phyloP scores from a whole-genome alignment of 2,329 filamentous ascomycete genomes.

The Talaromyces verruculosus region DNA sequence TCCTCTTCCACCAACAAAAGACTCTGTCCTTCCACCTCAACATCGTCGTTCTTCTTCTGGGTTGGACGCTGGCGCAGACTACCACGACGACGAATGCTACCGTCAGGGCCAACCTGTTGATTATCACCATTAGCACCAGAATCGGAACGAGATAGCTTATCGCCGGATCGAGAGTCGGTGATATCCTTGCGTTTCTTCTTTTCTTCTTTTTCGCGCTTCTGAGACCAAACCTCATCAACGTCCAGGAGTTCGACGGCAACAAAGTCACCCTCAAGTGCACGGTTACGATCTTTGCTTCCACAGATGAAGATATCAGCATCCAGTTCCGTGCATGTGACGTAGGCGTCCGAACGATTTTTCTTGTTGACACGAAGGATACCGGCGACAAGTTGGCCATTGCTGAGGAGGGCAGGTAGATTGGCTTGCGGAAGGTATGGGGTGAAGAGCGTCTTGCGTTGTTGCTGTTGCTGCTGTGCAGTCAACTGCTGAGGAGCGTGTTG shows the following conservation, averaged over 20 bases:
- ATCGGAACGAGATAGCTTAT: conserved; percentile 59
- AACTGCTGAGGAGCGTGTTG: conserved; percentile 69
- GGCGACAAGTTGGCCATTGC: conserved; percentile 89
- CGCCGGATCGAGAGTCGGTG: conserved; percentile 79
- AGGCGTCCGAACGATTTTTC: conserved; percentile 98
- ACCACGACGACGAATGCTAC: conserved; percentile 85
- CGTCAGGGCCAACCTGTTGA: conserved; percentile 64
- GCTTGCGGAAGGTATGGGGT: conserved; percentile 96
- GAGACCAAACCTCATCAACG: conserved; percentile 96
- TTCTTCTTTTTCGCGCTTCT: conserved; percentile 99
- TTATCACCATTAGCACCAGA: conserved; percentile 63
- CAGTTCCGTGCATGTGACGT: conserved; percentile 89
- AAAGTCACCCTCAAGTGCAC: conserved; percentile 91
- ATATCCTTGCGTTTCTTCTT: conserved; percentile 99
- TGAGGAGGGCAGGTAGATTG: conserved; percentile 83
- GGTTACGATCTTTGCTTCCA: conserved; percentile 97
- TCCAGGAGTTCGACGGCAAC: conserved; percentile 95
- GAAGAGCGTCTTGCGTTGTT: conserved; percentile 97
- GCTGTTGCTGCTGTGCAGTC: conserved; percentile 62
- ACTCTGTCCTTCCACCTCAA: conserved; percentile 97
- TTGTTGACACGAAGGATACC: conserved; percentile 98
- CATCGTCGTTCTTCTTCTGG: conserved; percentile 99
- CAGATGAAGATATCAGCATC: conserved; percentile 99
- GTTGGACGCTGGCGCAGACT: conserved; percentile 95
- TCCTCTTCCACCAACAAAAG: conserved; percentile 95